These are phyloP conservation scores for Elsinoe necatrix DNA, from an alignment of 2,329 filamentous ascomycete species.

Conservation along the genomic window DNA sequence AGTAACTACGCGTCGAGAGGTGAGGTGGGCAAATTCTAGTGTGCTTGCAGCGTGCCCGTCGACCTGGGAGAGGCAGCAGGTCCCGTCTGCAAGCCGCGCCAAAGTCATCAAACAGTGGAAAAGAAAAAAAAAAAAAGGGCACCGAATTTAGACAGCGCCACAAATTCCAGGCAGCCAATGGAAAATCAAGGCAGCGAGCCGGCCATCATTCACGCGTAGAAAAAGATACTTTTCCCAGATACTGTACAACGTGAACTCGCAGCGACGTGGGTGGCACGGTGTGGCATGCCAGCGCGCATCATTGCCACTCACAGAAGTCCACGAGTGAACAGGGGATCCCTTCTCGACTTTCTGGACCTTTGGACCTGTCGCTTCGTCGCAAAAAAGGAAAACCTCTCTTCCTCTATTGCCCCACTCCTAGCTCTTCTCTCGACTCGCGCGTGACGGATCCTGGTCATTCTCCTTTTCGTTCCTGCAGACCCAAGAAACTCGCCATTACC, in stretches of 20 bases:
- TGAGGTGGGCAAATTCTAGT: not conserved
- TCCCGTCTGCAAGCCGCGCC: not conserved
- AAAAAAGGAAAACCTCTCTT: slow-evolving; percentile 1
- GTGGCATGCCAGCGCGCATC: slow-evolving; percentile 4
- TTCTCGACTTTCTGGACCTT: not conserved
- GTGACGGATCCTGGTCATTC: slow-evolving; percentile 8
- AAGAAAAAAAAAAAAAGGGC: not conserved
- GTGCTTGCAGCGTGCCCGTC: slow-evolving; percentile 10
- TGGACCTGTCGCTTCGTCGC: not conserved
- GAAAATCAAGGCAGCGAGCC: not conserved
- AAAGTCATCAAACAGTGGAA: slow-evolving; percentile 4
- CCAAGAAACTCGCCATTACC: slow-evolving; percentile 10
- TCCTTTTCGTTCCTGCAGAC: slow-evolving; percentile 13
- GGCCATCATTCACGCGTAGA: not conserved
- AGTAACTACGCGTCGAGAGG: not conserved
- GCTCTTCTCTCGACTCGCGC: not conserved
- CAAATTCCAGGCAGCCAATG: not conserved
- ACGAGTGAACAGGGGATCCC: not conserved
- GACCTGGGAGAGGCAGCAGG: slow-evolving; percentile 1
- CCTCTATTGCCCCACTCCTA: not conserved
- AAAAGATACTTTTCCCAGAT: not conserved
- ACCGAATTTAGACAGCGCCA: not conserved
- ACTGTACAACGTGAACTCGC: not conserved
- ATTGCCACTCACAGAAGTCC: slow-evolving; percentile 3
- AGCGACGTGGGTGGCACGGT: not conserved